Evolutionary conservation across 1,284 basidiomycete genomes (phyloP), one percentile per base, ranked within the genome.

Genomic region (Papiliotrema fonsecae): DNA sequence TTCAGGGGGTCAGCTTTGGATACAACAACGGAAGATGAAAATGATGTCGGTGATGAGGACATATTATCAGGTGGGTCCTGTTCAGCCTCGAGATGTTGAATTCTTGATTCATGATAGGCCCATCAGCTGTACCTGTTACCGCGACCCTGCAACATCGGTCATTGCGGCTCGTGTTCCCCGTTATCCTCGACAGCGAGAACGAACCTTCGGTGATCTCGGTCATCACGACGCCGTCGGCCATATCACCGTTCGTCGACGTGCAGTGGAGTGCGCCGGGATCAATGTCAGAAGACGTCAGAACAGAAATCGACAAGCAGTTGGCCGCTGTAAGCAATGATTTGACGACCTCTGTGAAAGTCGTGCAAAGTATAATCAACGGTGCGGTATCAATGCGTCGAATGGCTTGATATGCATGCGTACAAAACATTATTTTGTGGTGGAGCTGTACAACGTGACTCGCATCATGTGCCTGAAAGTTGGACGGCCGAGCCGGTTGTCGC

Each of bases 21-120:
- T 4, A 6, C 16, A 14, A 28, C 42, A 21, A 31, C 21, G 11
- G n/a, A 16, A 9, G 45, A 50, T 10, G 45, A 37, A 31, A 40
- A 50, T n/a, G 50, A 45, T 16, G 47, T 44, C 7, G 50, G 47
- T 31, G 34, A 39, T 34, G 56, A 61, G 14, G 45, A 42, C 27
- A 27, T 53, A 4, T 35, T 47, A 13, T 28, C 36, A 13, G 32
- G 49, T 55, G 19, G 35, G 52, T 43, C 16, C n/a, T 7, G 27
- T 9, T 45, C 6, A 3, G 11, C n/a, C 24, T 5, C 28, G n/a
- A n/a, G n/a, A n/a, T n/a, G n/a, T n/a, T n/a, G n/a, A n/a, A n/a
- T n/a, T n/a, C 35, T 19, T 26, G 42, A 26, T 16, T 42, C 5
- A 40, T 10, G 25, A 6, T 26, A 40, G 38, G 13, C 18, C 25